phyloP scores from a whole-genome alignment of 164 flowering plant genomes.

The Liriodendron chinense region DNA sequence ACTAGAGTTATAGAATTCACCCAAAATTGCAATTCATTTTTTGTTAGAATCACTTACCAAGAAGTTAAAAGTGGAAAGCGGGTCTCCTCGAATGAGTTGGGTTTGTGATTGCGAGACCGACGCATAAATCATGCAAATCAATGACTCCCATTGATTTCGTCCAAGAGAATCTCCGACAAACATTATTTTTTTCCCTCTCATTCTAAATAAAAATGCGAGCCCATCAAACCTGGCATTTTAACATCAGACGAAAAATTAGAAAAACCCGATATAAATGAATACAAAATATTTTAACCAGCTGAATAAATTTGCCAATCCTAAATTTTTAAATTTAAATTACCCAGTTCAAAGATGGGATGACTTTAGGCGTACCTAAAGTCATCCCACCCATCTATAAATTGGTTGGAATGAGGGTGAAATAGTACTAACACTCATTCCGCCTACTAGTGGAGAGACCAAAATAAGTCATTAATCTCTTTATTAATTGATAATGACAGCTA shows the following conservation, averaged over 20 bases:
- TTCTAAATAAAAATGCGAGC: conserved; percentile 50
- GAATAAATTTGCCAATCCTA: too few species aligned
- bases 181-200: conserved; percentile 80
- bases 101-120: conserved; percentile 47
- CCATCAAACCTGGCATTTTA: conserved; percentile 60
- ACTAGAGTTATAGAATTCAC: not conserved
- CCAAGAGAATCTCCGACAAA: conserved; percentile 93
- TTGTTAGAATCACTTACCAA: conserved; percentile 36
- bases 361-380: too few species aligned
- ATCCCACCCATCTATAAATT: too few species aligned
- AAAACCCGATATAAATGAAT: too few species aligned
- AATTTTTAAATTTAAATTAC: too few species aligned
- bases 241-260: not conserved
- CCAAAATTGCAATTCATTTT: not conserved
- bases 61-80: conserved; percentile 74
- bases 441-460: too few species aligned
- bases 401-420: too few species aligned
- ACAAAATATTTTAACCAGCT: too few species aligned
- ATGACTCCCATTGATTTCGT: conserved; percentile 90
- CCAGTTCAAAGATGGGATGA: too few species aligned
- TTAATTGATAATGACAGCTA: too few species aligned
- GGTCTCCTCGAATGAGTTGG: conserved; percentile 61
- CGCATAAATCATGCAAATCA: conserved; percentile 70
- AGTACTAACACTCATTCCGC: too few species aligned
- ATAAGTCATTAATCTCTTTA: too few species aligned